Evolutionary conservation across 495 filamentous ascomycete species (phyloP).

Genomic region (Margaritispora aquatica): DNA sequence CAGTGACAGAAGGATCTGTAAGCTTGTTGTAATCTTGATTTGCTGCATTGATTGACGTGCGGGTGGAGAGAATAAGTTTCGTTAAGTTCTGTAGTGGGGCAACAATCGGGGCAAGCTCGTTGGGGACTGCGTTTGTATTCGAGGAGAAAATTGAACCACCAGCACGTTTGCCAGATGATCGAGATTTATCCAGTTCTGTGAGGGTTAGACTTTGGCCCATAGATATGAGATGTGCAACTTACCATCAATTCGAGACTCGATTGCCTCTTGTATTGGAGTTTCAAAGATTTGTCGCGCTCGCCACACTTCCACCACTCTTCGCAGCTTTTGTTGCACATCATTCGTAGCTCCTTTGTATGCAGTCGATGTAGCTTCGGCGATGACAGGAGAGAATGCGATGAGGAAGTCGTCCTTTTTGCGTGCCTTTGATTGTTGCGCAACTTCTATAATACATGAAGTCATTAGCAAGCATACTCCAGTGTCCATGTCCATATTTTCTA

Average conservation of each 20-base stretch:
- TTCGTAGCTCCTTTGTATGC: constrained; percentile 82
- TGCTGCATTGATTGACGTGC: constrained; percentile 57
- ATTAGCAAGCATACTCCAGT: constrained; percentile 20
- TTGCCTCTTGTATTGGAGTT: constrained; percentile 60
- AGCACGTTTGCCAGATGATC: constrained; percentile 58
- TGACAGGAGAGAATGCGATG: constrained; percentile 80
- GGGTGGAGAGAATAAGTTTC: constrained; percentile 59
- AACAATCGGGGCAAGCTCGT: constrained; percentile 69
- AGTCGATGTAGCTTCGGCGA: constrained; percentile 74
- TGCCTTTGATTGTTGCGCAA: constrained; percentile 89
- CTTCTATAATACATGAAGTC: constrained; percentile 52
- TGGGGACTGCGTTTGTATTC: constrained; percentile 52
- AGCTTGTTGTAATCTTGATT: constrained; percentile 77
- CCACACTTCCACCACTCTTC: constrained; percentile 92
- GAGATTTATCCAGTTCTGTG: constrained; percentile 73
- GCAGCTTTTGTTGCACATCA: constrained; percentile 81
- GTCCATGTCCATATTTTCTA: neutral
- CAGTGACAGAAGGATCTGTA: constrained; percentile 54
- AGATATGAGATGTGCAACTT: constrained; percentile 12
- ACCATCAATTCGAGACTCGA: constrained; percentile 78
- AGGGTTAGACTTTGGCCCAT: neutral
- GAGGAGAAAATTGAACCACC: constrained; percentile 63
- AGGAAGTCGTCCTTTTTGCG: constrained; percentile 88
- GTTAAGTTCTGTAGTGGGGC: constrained; percentile 64
- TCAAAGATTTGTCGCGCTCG: constrained; percentile 83